Evolutionary conservation across 805 yeast species (phyloP).

Genomic region (Starmera caribaea): DNA sequence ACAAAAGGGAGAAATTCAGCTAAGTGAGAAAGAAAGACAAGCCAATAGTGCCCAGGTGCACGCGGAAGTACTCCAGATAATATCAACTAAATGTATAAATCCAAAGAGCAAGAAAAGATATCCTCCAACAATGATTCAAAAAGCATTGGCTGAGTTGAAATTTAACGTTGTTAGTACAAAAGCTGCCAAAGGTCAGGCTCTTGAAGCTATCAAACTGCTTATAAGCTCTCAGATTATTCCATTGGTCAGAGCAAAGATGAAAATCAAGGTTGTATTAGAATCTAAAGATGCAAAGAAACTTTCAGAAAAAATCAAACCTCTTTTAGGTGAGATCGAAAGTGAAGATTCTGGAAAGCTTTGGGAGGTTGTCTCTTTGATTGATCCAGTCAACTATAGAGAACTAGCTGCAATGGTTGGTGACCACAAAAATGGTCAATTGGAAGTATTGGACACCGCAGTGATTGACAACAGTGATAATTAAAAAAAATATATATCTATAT

Average conservation of each 20-base stretch:
- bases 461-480: slow-evolving; percentile 44
- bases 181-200: slow-evolving; percentile 78
- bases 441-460: slow-evolving; percentile 85
- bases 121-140: slow-evolving; percentile 90
- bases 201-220: slow-evolving; percentile 79
- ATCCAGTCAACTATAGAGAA: slow-evolving; percentile 74
- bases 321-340: slow-evolving; percentile 33
- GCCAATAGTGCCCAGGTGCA: slow-evolving; percentile 63
- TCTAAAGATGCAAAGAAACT: slow-evolving; percentile 41
- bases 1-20: slow-evolving; percentile 87
- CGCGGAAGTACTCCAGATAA: slow-evolving; percentile 73
- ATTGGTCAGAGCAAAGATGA: slow-evolving; percentile 91
- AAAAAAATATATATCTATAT: background rate
- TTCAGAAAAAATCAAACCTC: slow-evolving; percentile 30
- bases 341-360: slow-evolving; percentile 36
- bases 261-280: slow-evolving; percentile 54
- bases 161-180: slow-evolving; percentile 68
- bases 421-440: slow-evolving; percentile 55
- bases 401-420: slow-evolving; percentile 48
- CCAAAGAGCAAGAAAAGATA: slow-evolving; percentile 85
- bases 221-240: slow-evolving; percentile 80
- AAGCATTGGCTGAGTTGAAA: slow-evolving; percentile 68
- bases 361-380: slow-evolving; percentile 62
- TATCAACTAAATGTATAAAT: slow-evolving; percentile 85
- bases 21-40: slow-evolving; percentile 87